phyloP scores from a whole-genome alignment of 2,329 filamentous ascomycete species.

The Aspergillus brasiliensis region DNA sequence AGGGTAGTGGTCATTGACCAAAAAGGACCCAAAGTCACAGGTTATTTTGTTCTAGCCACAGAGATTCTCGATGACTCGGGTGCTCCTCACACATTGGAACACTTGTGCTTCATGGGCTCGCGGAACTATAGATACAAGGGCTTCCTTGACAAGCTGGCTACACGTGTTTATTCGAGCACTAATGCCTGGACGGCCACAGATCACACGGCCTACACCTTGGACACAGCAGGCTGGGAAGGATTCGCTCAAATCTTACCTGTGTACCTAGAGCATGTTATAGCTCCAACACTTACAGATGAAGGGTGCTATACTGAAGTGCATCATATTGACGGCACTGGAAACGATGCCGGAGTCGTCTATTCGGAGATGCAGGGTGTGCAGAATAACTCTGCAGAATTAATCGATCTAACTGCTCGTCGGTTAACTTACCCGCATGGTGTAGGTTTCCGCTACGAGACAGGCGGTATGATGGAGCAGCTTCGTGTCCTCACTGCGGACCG shows the following conservation, averaged over 20 bases:
- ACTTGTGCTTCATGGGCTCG: conserved; percentile 86
- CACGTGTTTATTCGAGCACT: conserved; percentile 86
- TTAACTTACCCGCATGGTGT: conserved; percentile 85
- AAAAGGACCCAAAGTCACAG: conserved; percentile 90
- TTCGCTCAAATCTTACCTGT: conserved; percentile 93
- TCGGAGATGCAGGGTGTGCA: conserved; percentile 98
- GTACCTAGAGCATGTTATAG: conserved; percentile 90
- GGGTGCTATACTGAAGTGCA: conserved; percentile 95
- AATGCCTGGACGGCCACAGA: conserved; percentile 98
- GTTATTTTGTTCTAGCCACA: conserved; percentile 92
- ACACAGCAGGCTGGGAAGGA: conserved; percentile 95
- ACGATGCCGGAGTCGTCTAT: conserved; percentile 96
- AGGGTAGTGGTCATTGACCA: conserved; percentile 89
- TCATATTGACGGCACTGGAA: conserved; percentile 88
- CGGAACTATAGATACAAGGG: conserved; percentile 94
- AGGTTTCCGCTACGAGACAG: conserved; percentile 97
- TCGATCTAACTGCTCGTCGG: conserved; percentile 79
- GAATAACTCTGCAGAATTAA: conserved; percentile 79
- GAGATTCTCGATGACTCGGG: conserved; percentile 98
- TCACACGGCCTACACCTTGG: conserved; percentile 92
- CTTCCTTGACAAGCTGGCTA: conserved; percentile 89
- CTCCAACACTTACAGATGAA: conserved; percentile 89
- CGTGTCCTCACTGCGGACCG: conserved; percentile 82
- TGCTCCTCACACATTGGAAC: conserved; percentile 82
- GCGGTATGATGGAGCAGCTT: conserved; percentile 91